Evolutionary conservation across 2,329 filamentous ascomycete genomes (phyloP), one percentile per base, ranked within the genome.

Genomic region (Hypoxylon sp.): DNA sequence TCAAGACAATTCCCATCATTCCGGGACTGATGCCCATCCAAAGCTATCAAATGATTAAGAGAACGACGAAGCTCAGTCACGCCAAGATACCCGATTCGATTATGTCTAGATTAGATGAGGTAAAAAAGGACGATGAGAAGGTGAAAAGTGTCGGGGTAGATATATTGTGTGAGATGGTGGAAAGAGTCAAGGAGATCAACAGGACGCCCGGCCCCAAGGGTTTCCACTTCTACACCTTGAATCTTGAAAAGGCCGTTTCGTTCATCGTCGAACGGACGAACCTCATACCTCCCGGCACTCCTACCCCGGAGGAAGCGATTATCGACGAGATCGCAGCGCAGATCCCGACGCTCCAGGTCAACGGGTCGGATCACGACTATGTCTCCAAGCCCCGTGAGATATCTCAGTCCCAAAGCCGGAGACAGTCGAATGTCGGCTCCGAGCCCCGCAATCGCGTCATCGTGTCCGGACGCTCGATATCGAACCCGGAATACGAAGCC

Each of bases 21-120:
- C 94, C 95, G 0, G 95, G 95, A 1, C 82, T 99, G 72, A 97
- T 99, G 94, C 95, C 95, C 11, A 93, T 99, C 54, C 95, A 99
- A 79, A 96, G 92, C 79, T 98, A 97, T 79, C 92, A 97, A 76
- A 98, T 97, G 82, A 87, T 99, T 72, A 93, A 93, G 73, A 84
- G 95, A 66, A 97, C 94, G 30, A 94, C 94, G 22, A 99, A 98
- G 79, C 85, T 99, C 44, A 97, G 93, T 76, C 93, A 97, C 76
- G 94, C 94, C 49, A 89, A 86, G 65, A 84, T 98, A 46, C 95
- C 95, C 0, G 80, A 85, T 0, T 79, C 85, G 13, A 85, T 97
- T 28, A 82, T 94, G 74, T 81, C 83, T 11, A 87, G 91, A 22
- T 81, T 95, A 43, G 89, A 93, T 67, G 83, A 83, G 0, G 91